Evolutionary conservation across 2,329 filamentous ascomycete species (phyloP).

Genomic region (Aphanocladium album): DNA sequence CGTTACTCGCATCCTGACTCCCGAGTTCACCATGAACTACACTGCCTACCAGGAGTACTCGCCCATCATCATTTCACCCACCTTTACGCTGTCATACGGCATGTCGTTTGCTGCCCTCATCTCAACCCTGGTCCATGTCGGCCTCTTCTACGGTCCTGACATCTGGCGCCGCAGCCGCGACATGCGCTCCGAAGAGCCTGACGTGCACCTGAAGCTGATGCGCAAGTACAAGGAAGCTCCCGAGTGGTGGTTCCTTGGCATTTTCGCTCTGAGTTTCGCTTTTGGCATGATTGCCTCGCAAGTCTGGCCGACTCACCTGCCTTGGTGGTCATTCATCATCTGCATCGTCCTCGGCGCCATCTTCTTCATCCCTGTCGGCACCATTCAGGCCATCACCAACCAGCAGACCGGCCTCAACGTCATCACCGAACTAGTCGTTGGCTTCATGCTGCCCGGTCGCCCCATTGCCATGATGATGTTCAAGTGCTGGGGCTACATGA

Average conservation of each 20-base stretch:
- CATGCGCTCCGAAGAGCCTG: slow-evolving; percentile 37
- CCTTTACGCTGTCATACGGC: slow-evolving; percentile 51
- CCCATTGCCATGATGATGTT: slow-evolving; percentile 48
- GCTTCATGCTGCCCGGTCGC: slow-evolving; percentile 43
- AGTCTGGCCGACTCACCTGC: slow-evolving; percentile 35
- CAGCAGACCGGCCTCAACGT: slow-evolving; percentile 44
- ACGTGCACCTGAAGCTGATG: slow-evolving; percentile 48
- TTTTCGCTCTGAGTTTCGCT: slow-evolving; percentile 45
- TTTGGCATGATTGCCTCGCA: slow-evolving; percentile 37
- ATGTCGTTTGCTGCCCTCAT: slow-evolving; percentile 53
- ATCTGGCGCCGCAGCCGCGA: slow-evolving; percentile 32
- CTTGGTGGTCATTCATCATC: slow-evolving; percentile 39
- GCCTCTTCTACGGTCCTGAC: slow-evolving; percentile 47
- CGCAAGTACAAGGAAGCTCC: slow-evolving; percentile 14
- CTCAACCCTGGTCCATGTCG: slow-evolving; percentile 47
- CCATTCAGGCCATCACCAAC: slow-evolving; percentile 46
- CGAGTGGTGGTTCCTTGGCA: slow-evolving; percentile 50
- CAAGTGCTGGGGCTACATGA: slow-evolving; percentile 44
- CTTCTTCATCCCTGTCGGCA: slow-evolving; percentile 39
- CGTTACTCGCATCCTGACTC: slow-evolving; percentile 48
- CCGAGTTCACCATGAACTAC: slow-evolving; percentile 47
- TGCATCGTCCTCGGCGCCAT: slow-evolving; percentile 36
- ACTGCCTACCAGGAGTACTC: slow-evolving; percentile 55
- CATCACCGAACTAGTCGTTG: slow-evolving; percentile 44
- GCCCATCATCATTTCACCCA: slow-evolving; percentile 48